Conservation (phyloP, 192 early-diverging fungal species). For the Coemansia umbellata region DNA sequence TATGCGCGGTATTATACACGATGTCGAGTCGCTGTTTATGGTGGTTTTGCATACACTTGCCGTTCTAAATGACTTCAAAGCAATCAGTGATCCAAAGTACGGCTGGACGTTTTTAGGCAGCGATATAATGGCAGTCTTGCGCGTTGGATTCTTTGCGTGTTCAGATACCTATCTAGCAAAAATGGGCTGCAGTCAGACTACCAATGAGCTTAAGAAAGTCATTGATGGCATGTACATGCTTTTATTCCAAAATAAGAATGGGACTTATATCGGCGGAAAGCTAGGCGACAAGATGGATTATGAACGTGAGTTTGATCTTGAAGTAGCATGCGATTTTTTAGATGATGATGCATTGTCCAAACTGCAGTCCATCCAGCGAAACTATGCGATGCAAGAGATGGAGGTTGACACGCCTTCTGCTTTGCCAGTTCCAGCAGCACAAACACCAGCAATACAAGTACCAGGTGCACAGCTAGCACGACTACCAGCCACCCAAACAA, state of each 20-base stretch:
- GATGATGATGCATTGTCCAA: no score
- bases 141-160: not conserved
- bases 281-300: not conserved
- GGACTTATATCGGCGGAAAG: not conserved
- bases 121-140: not conserved
- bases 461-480: no score
- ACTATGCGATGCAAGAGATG: no score
- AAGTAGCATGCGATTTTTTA: no score
- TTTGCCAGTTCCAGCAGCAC: no score
- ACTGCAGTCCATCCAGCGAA: no score
- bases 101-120: not conserved
- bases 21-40: conserved; percentile 19
- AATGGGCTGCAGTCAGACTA: not conserved
- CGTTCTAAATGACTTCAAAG: no score
- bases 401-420: no score
- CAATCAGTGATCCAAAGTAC: not conserved
- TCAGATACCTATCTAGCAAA: no score
- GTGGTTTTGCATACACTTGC: not conserved
- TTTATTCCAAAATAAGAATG: not conserved
- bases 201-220: not conserved
- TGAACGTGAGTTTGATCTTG: not conserved
- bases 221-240: not conserved
- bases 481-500: no score
- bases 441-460: no score
- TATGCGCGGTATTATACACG: conserved; percentile 1